phyloP scores from a whole-genome alignment of 2,329 filamentous ascomycete genomes.

The Hymenoscyphus infarciens region DNA sequence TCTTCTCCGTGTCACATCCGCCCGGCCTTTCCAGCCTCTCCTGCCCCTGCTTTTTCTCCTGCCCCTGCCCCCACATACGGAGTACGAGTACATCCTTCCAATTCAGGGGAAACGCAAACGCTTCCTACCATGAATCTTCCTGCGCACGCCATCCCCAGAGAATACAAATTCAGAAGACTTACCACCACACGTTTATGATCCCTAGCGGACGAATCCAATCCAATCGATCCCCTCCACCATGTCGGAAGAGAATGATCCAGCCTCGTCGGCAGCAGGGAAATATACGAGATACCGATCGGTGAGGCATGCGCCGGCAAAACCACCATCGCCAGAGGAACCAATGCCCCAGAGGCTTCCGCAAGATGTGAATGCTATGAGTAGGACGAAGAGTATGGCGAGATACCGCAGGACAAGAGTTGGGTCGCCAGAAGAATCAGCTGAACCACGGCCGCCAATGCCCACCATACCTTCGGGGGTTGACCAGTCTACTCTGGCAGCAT shows the following conservation, averaged over 20 bases:
- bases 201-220: not conserved
- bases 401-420: constrained; percentile 33
- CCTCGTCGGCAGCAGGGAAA: constrained; percentile 36
- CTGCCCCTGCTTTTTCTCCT: not conserved
- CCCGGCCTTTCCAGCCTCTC: not conserved
- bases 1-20: constrained; percentile 3
- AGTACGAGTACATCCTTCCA: not conserved
- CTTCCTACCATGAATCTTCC: not conserved
- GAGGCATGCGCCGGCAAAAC: constrained; percentile 39
- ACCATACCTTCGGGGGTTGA: constrained; percentile 14
- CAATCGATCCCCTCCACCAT: constrained; percentile 15
- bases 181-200: not conserved
- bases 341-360: constrained; percentile 33
- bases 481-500: constrained; percentile 5
- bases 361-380: constrained; percentile 31
- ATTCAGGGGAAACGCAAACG: not conserved
- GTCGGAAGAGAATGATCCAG: constrained; percentile 21
- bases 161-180: constrained; percentile 3
- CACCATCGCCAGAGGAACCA: constrained; percentile 15
- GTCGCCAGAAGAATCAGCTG: constrained; percentile 10
- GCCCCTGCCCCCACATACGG: not conserved
- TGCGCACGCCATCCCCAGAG: not conserved
- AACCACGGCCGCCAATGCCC: constrained; percentile 13
- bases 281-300: constrained; percentile 58
- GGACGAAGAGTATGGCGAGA: constrained; percentile 38